Evolutionary conservation across 1,284 basidiomycete genomes (phyloP).

Genomic region (Heliocybe sulcata): DNA sequence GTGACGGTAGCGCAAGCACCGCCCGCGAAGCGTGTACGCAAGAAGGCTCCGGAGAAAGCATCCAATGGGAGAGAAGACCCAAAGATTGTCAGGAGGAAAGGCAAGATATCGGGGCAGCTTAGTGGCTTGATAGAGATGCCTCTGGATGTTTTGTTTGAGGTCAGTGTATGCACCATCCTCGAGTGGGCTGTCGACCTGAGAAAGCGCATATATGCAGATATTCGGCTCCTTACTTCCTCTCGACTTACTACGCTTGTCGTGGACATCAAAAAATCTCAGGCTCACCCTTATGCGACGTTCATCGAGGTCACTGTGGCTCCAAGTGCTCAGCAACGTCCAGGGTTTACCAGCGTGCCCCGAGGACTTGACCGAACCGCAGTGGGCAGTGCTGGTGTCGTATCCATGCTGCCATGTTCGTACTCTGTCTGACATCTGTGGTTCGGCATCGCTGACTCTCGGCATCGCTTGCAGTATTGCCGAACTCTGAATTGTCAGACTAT

Average conservation of each 20-base stretch:
- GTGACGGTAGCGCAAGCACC: no score
- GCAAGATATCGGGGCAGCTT: no score
- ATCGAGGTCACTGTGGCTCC: background rate
- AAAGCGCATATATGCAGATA: no score
- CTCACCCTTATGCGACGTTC: background rate
- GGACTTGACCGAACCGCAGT: constrained; percentile 1
- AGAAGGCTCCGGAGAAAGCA: no score
- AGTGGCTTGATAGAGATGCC: constrained; percentile 5
- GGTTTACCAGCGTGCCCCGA: background rate
- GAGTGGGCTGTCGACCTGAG: no score
- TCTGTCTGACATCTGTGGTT: background rate
- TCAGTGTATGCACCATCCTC: no score
- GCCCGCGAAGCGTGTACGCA: no score
- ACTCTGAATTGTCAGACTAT: background rate
- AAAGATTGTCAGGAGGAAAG: no score
- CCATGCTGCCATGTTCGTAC: background rate
- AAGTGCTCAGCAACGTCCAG: background rate
- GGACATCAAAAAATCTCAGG: background rate
- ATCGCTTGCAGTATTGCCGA: background rate
- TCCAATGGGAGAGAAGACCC: no score
- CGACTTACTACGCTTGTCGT: background rate
- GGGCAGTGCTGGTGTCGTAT: background rate
- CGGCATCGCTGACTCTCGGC: background rate
- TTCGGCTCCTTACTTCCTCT: background rate
- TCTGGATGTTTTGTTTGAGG: constrained; percentile 13